Conservation (phyloP, 805 yeast species). For the Wickerhamiella spandovensis region DNA sequence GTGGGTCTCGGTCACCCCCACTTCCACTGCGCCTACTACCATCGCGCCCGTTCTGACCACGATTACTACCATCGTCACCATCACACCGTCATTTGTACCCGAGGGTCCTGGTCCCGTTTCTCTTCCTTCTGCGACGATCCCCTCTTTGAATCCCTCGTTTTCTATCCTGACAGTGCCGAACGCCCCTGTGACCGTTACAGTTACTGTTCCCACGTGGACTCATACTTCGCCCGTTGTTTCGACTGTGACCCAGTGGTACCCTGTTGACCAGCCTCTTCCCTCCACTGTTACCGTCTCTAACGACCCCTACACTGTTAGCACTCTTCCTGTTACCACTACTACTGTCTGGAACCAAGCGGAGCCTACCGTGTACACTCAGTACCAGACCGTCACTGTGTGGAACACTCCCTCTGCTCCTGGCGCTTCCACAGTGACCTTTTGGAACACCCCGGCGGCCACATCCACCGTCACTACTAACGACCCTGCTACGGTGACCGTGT, state of each 20-base stretch:
- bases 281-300: conserved; percentile 1
- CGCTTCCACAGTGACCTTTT: background rate
- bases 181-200: background rate
- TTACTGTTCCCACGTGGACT: background rate
- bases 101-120: background rate
- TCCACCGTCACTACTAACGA: background rate
- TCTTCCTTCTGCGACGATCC: background rate
- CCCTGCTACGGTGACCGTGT: background rate
- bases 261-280: background rate
- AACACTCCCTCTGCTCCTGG: background rate
- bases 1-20: background rate
- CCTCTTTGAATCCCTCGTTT: background rate
- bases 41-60: conserved; percentile 1
- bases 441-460: background rate
- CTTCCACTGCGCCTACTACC: background rate
- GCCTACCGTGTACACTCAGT: background rate
- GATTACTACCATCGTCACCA: background rate
- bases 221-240: background rate
- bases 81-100: background rate
- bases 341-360: background rate
- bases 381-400: background rate
- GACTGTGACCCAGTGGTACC: background rate
- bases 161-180: conserved; percentile 1
- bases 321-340: background rate
- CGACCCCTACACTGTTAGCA: background rate